Percentiles rank a stretch among this genome's conserved stretches.
These are phyloP conservation scores for Platismatia glauca DNA, from an alignment of 495 filamentous ascomycete species.

Conservation along the genomic window DNA sequence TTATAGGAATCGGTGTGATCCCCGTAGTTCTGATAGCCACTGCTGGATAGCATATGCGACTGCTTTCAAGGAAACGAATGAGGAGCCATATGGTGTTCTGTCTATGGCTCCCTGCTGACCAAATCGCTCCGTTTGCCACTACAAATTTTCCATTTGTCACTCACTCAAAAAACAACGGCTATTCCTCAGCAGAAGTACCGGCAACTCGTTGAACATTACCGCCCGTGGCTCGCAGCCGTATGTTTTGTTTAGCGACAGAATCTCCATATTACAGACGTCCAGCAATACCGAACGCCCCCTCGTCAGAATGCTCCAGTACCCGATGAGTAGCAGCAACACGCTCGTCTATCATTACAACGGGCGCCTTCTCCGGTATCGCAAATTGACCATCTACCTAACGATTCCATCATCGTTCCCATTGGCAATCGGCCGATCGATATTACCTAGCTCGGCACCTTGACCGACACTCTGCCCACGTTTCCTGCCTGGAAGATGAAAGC, in stretches of 20 bases:
- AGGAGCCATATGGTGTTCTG: too few relatives aligned
- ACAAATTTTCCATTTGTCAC: too few relatives aligned
- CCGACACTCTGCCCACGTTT: slow-evolving; percentile 63
- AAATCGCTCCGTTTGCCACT: too few relatives aligned
- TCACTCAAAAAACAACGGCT: too few relatives aligned
- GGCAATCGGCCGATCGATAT: slow-evolving; percentile 36
- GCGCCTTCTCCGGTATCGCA: not conserved
- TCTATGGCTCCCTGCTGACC: too few relatives aligned
- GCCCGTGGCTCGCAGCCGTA: slow-evolving; percentile 12
- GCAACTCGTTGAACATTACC: slow-evolving; percentile 10
- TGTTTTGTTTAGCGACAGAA: not conserved
- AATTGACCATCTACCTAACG: slow-evolving; percentile 14
- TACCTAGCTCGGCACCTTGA: slow-evolving; percentile 58
- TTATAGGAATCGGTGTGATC: too few relatives aligned
- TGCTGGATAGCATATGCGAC: too few relatives aligned
- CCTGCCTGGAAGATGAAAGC: slow-evolving; percentile 61
- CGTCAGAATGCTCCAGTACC: not conserved
- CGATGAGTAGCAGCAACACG: not conserved
- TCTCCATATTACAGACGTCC: not conserved
- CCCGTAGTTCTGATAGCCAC: too few relatives aligned
- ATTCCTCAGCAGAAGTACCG: too few relatives aligned
- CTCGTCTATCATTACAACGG: not conserved
- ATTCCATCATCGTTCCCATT: slow-evolving; percentile 28
- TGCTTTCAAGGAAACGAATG: too few relatives aligned
- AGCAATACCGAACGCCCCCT: not conserved